Evolutionary conservation across 257 asterid species (phyloP).

Genomic region (Agastache rugosa): DNA sequence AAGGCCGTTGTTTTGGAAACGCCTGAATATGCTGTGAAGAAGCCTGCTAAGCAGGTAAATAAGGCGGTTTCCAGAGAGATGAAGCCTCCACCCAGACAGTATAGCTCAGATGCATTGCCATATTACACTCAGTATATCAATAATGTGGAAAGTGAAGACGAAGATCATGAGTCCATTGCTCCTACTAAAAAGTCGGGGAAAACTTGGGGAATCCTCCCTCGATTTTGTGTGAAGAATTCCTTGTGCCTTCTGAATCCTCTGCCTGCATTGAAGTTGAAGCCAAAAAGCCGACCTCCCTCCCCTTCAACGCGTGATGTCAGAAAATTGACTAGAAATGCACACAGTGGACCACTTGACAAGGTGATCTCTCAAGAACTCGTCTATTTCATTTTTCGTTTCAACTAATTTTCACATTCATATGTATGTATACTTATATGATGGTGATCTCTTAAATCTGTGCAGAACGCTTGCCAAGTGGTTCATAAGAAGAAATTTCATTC

Average conservation of each 20-base stretch:
- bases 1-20: constrained; percentile 82
- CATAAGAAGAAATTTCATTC: constrained; percentile 71
- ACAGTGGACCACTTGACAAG: constrained; percentile 94
- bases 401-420: not conserved
- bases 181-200: constrained; percentile 68
- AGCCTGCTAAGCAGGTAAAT: constrained; percentile 48
- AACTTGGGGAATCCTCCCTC: constrained; percentile 81
- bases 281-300: constrained; percentile 55
- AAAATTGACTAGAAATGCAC: constrained; percentile 71
- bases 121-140: constrained; percentile 44
- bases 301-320: constrained; percentile 54
- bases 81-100: constrained; percentile 58
- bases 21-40: constrained; percentile 62
- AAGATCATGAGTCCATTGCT: constrained; percentile 38
- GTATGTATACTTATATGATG: not conserved
- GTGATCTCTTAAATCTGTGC: constrained; percentile 39
- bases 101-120: constrained; percentile 43
- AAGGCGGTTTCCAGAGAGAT: constrained; percentile 59
- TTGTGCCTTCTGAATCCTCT: constrained; percentile 73
- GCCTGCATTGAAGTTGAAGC: constrained; percentile 65
- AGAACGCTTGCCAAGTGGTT: constrained; percentile 61
- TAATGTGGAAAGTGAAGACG: constrained; percentile 66
- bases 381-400: not conserved
- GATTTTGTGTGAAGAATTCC: constrained; percentile 78
- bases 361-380: constrained; percentile 38